A percentile compares a stretch with the other conserved stretches of the same genome.
phyloP scores from a whole-genome alignment of 345 rosid species.

The thale cress (Arabidopsis thaliana) region DNA sequence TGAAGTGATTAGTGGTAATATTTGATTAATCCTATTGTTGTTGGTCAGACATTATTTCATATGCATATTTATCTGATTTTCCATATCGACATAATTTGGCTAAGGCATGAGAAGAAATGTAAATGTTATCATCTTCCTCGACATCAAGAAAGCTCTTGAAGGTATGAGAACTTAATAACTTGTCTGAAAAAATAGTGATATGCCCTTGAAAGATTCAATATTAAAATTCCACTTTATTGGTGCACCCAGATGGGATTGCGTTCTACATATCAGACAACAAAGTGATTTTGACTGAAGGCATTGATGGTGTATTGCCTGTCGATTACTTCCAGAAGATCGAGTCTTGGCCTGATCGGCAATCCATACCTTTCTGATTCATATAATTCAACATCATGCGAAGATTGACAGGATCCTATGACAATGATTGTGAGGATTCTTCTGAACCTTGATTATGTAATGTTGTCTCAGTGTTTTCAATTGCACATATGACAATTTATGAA shows the following conservation, averaged over 20 bases:
- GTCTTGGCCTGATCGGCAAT: constrained; percentile 73
- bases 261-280: constrained; percentile 84
- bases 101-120: constrained; percentile 82
- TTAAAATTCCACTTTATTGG: not conserved
- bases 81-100: constrained; percentile 12
- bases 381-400: not conserved
- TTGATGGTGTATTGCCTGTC: constrained; percentile 76
- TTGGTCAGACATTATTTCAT: not conserved
- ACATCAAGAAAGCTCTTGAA: constrained; percentile 81
- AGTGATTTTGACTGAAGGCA: constrained; percentile 91
- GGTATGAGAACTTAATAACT: constrained; percentile 37
- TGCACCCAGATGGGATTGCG: constrained; percentile 72
- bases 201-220: constrained; percentile 5
- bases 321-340: constrained; percentile 74
- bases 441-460: not conserved
- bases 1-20: constrained; percentile 82
- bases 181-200: not conserved
- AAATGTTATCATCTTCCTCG: constrained; percentile 71
- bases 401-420: not conserved
- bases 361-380: constrained; percentile 51
- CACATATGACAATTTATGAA: not conserved
- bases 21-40: not conserved
- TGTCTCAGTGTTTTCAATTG: not conserved
- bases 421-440: not conserved
- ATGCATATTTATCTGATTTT: constrained; percentile 10